phyloP scores from a whole-genome alignment of 139 green algal species.

The Tetradesmus lagerheimii region DNA sequence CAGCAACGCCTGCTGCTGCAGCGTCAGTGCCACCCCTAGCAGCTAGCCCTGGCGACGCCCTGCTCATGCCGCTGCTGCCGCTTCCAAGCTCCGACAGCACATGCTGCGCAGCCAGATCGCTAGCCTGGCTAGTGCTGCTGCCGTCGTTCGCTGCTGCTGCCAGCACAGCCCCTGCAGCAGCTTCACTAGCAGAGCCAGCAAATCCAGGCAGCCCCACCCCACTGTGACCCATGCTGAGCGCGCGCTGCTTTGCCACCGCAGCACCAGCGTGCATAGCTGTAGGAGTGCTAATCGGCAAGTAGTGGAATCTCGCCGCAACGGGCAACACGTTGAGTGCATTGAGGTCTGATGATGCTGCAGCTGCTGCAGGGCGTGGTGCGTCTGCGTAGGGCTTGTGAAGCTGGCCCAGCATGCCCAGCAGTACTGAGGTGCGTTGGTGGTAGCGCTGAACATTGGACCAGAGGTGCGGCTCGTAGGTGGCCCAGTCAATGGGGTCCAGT shows the following conservation, averaged over 20 bases:
- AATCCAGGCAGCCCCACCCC: not conserved
- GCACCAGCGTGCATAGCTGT: not conserved
- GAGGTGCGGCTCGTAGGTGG: constrained; percentile 95
- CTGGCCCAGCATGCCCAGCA: constrained; percentile 82
- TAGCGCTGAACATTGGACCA: constrained; percentile 81
- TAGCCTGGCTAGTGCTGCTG: not conserved
- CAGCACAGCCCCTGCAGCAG: not conserved
- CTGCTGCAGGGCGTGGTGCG: constrained; percentile 16
- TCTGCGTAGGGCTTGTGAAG: constrained; percentile 61
- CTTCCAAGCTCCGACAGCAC: constrained; percentile 31
- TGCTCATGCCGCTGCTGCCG: not conserved
- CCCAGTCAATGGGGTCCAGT: constrained; percentile 99
- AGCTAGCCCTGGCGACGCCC: not conserved
- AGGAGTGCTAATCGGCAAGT: constrained; percentile 88
- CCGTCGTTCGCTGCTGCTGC: not conserved
- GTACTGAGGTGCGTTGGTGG: constrained; percentile 72
- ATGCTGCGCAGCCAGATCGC: constrained; percentile 47
- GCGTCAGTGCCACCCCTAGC: not conserved
- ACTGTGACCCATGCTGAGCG: not conserved
- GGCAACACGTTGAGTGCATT: constrained; percentile 87
- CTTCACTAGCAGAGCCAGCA: not conserved
- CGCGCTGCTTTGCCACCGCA: constrained; percentile 7
- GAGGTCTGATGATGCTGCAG: constrained; percentile 53
- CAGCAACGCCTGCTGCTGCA: not conserved
- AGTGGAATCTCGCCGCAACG: constrained; percentile 82